Conservation (phyloP, 176 grass and related monocot genomes). For the Ampelocalamus luodianensis region DNA sequence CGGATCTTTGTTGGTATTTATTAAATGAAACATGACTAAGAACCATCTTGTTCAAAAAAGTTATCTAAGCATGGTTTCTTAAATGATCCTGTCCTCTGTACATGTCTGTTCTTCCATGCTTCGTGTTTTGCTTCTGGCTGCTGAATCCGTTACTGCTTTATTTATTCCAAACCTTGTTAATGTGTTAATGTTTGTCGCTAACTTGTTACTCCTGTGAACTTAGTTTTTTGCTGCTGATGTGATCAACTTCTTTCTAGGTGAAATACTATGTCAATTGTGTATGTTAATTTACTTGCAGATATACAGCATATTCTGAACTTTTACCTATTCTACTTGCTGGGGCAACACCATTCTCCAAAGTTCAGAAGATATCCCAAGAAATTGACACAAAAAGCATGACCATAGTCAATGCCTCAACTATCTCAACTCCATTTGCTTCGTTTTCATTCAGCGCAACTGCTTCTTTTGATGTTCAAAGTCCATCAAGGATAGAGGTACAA, state of each 20-base stretch:
- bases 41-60: not conserved
- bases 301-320: conserved; percentile 89
- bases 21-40: not conserved
- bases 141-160: not conserved
- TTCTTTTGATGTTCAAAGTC: conserved; percentile 78
- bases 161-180: not conserved
- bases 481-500: conserved; percentile 87
- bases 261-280: not conserved
- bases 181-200: not conserved
- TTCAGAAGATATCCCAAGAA: conserved; percentile 88
- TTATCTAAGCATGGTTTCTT: not conserved
- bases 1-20: too few relatives aligned
- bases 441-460: conserved; percentile 92
- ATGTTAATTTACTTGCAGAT: conserved; percentile 61
- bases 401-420: conserved; percentile 76
- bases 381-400: conserved; percentile 64
- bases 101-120: not conserved
- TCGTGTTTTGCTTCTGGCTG: not conserved
- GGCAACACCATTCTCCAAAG: conserved; percentile 72
- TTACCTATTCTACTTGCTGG: conserved; percentile 82
- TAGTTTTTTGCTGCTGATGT: not conserved
- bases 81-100: not conserved
- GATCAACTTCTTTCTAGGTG: not conserved
- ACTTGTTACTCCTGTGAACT: not conserved
- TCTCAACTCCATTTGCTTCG: conserved; percentile 70